These are phyloP conservation scores for Ophiocordyceps camponoti-leonardi DNA, from an alignment of 2,329 filamentous ascomycete species.

Conservation along the genomic window DNA sequence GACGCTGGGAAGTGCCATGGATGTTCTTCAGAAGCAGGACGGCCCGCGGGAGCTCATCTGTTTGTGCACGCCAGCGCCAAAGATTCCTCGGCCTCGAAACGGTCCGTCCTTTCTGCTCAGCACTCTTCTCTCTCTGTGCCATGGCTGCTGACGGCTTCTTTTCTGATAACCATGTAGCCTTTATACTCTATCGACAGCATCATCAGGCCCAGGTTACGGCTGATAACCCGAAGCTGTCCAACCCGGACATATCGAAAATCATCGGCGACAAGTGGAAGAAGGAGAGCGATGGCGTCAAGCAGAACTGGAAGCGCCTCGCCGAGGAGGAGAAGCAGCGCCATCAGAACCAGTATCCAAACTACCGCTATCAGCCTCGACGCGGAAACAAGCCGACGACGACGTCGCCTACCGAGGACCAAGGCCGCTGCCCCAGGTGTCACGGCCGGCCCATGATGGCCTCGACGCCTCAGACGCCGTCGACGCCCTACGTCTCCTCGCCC, in stretches of 20 bases:
- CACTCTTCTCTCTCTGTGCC: background rate
- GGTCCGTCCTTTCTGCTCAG: slow-evolving; percentile 24
- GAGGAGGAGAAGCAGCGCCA: slow-evolving; percentile 89
- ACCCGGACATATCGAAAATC: slow-evolving; percentile 94
- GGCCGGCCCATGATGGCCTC: slow-evolving; percentile 39
- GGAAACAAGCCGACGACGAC: slow-evolving; percentile 19
- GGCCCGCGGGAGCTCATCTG: slow-evolving; percentile 29
- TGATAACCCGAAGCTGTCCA: slow-evolving; percentile 74
- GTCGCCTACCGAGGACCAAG: slow-evolving; percentile 28
- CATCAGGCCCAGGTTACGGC: slow-evolving; percentile 70
- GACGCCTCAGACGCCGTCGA: slow-evolving; percentile 41
- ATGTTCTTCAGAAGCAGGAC: slow-evolving; percentile 13
- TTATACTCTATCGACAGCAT: slow-evolving; percentile 93
- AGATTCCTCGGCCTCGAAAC: slow-evolving; percentile 40
- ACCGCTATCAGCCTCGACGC: slow-evolving; percentile 80
- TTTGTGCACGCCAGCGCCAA: slow-evolving; percentile 37
- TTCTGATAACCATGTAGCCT: slow-evolving; percentile 43
- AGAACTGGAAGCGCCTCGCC: slow-evolving; percentile 75
- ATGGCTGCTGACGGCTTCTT: background rate
- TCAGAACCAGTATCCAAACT: slow-evolving; percentile 78
- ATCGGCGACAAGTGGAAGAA: slow-evolving; percentile 85
- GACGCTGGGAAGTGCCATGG: slow-evolving; percentile 24
- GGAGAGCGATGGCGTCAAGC: slow-evolving; percentile 56
- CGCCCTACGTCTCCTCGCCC: slow-evolving; percentile 21
- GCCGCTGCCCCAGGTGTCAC: slow-evolving; percentile 53